Evolutionary conservation across 306 rosid species (phyloP).

Genomic region (Fagus sylvatica): DNA sequence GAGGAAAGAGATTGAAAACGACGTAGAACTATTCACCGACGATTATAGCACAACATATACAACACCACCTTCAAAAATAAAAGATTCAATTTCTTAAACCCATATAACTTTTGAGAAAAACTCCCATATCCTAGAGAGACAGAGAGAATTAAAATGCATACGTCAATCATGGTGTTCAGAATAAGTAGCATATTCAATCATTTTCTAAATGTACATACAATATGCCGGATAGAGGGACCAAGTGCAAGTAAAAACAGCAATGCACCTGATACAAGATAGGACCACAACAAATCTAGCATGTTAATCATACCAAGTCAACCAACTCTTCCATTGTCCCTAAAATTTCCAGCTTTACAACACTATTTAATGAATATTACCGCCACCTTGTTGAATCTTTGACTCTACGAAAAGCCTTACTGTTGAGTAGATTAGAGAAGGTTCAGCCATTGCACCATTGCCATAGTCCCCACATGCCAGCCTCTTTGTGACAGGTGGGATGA

Average conservation of each 20-base stretch:
- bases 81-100: too few species aligned
- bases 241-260: slow-evolving; percentile 1
- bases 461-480: slow-evolving; percentile 82
- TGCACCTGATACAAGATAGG: slow-evolving; percentile 13
- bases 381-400: slow-evolving; percentile 53
- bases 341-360: slow-evolving; percentile 6
- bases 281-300: slow-evolving; percentile 15
- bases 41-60: too few species aligned
- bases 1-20: too few species aligned
- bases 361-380: slow-evolving; percentile 31
- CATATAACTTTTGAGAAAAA: too few species aligned
- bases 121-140: background rate
- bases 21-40: too few species aligned
- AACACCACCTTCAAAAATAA: too few species aligned
- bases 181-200: background rate
- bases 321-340: slow-evolving; percentile 12
- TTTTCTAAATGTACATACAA: slow-evolving; percentile 1
- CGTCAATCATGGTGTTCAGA: background rate
- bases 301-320: slow-evolving; percentile 17
- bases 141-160: background rate
- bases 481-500: slow-evolving; percentile 74
- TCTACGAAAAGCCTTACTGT: slow-evolving; percentile 77
- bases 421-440: slow-evolving; percentile 77
- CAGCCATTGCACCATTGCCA: slow-evolving; percentile 99
- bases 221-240: slow-evolving; percentile 1